phyloP scores from a whole-genome alignment of 352 stramenopile species.

The Globisporangium lucens region DNA sequence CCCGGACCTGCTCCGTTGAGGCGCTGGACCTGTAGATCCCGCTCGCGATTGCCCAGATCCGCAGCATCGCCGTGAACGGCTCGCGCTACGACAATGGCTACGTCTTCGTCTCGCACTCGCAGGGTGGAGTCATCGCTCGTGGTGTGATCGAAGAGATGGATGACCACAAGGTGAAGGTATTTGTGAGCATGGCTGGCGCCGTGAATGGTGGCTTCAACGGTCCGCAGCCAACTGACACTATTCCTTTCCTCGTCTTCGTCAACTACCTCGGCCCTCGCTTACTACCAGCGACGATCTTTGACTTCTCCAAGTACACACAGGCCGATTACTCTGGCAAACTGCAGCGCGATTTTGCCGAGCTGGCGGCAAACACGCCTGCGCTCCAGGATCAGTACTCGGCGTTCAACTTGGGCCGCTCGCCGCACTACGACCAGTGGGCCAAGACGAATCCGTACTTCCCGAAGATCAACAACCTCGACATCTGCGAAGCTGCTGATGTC shows the following conservation, averaged over 20 bases:
- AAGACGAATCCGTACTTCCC: slow-evolving; percentile 8
- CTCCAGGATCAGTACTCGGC: slow-evolving; percentile 25
- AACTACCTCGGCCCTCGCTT: no score
- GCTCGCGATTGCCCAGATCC: slow-evolving; percentile 37
- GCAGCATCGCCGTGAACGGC: slow-evolving; percentile 19
- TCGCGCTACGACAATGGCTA: slow-evolving; percentile 32
- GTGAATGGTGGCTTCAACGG: no score
- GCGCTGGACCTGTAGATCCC: slow-evolving; percentile 30
- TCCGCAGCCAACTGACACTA: no score
- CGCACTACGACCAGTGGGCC: slow-evolving; percentile 18
- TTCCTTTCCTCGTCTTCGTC: no score
- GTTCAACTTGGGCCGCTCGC: slow-evolving; percentile 26
- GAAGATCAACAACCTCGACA: slow-evolving; percentile 27
- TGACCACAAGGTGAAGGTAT: no score
- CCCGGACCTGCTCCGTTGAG: slow-evolving; percentile 23
- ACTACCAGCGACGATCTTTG: no score
- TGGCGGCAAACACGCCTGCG: not conserved
- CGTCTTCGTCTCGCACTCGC: slow-evolving; percentile 14
- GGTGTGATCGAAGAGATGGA: no score
- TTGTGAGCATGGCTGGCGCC: no score
- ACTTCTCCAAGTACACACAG: no score
- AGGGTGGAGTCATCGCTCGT: no score
- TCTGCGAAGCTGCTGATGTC: not conserved
- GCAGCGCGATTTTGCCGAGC: slow-evolving; percentile 30
- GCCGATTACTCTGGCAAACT: slow-evolving; percentile 24